These are phyloP conservation scores for Irineochytrium annulatum DNA, from an alignment of 192 early-diverging fungal species.

Conservation along the genomic window DNA sequence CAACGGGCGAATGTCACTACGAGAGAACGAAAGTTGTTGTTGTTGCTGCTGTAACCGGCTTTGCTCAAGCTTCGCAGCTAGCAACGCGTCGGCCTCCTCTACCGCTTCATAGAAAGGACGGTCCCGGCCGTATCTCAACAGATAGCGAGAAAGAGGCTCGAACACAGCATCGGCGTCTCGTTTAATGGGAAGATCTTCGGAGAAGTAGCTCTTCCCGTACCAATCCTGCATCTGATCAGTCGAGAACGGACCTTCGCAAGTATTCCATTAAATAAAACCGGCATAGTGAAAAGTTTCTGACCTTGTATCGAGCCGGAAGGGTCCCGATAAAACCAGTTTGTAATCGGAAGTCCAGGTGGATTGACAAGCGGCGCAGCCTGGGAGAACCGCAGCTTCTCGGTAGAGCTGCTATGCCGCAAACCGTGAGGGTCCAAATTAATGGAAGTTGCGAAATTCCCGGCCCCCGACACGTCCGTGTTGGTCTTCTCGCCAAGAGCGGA, in stretches of 20 bases:
- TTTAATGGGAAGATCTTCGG: slow-evolving; percentile 72
- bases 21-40: too few species aligned
- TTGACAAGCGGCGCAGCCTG: slow-evolving; percentile 44
- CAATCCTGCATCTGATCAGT: slow-evolving; percentile 93
- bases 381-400: slow-evolving; percentile 69
- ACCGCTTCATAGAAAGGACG: slow-evolving; percentile 65
- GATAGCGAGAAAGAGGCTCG: slow-evolving; percentile 69
- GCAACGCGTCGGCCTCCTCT: too few species aligned
- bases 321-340: neutral
- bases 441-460: too few species aligned
- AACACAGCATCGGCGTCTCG: slow-evolving; percentile 72
- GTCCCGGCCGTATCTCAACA: slow-evolving; percentile 63
- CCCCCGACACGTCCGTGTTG: too few species aligned
- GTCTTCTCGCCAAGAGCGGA: too few species aligned
- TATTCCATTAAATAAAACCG: neutral
- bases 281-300: neutral
- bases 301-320: neutral
- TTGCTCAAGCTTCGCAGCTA: too few species aligned
- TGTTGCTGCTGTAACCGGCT: too few species aligned
- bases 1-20: too few species aligned
- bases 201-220: slow-evolving; percentile 85
- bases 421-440: slow-evolving; percentile 76
- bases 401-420: too few species aligned
- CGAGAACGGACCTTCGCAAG: slow-evolving; percentile 71
- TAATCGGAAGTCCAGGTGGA: neutral